These are phyloP conservation scores for Hypoxylon rubiginosum DNA, from an alignment of 2,329 filamentous ascomycete species.

Conservation along the genomic window DNA sequence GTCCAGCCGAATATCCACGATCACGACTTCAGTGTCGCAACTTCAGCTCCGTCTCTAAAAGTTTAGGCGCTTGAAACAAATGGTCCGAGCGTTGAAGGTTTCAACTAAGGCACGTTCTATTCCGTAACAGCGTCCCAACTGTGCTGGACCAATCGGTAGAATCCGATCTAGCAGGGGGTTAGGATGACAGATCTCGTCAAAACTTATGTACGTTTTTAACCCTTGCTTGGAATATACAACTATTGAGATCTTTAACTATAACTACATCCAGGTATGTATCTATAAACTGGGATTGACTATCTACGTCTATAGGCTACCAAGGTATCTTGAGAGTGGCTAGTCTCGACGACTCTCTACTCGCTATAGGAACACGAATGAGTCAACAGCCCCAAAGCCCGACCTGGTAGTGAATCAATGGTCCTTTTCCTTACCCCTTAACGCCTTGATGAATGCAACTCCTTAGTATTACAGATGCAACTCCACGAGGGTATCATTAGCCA, in stretches of 20 bases:
- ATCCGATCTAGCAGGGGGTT: slow-evolving; percentile 39
- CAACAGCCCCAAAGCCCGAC: background rate
- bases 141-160: slow-evolving; percentile 39
- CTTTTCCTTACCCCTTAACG: slow-evolving; percentile 44
- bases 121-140: slow-evolving; percentile 2
- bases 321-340: background rate
- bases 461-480: slow-evolving; percentile 7
- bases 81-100: slow-evolving; percentile 44
- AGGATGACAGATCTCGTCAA: slow-evolving; percentile 18
- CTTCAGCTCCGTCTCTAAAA: slow-evolving; percentile 27
- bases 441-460: slow-evolving; percentile 45
- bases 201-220: slow-evolving; percentile 1
- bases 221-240: background rate
- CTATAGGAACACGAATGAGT: background rate
- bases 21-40: slow-evolving; percentile 20
- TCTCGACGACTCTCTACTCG: background rate
- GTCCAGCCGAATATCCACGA: slow-evolving; percentile 25
- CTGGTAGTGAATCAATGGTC: background rate
- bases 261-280: too few relatives aligned
- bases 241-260: too few relatives aligned
- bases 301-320: too few relatives aligned
- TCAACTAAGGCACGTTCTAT: slow-evolving; percentile 46
- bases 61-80: slow-evolving; percentile 46
- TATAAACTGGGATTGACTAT: background rate
- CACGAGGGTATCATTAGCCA: slow-evolving; percentile 8